phyloP scores from a whole-genome alignment of 768 basidiomycete genomes.

The Collybia sordida region DNA sequence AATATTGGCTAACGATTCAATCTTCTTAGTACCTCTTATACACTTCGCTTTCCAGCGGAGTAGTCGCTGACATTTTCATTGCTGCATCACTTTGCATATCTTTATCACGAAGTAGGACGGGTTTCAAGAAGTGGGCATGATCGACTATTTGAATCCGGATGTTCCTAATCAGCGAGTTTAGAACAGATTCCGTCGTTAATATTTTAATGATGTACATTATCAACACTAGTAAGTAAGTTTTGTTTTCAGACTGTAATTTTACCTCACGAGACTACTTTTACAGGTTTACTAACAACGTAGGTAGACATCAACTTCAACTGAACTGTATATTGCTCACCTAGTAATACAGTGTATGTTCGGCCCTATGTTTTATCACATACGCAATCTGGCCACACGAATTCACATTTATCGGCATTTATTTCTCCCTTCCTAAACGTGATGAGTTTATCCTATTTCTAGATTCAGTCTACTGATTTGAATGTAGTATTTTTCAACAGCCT shows the following conservation, averaged over 20 bases:
- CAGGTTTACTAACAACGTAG: conserved; percentile 14
- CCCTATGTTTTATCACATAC: conserved; percentile 12
- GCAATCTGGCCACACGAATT: conserved; percentile 15
- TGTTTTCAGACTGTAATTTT: neutral
- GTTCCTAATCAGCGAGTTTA: neutral
- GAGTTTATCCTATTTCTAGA: neutral
- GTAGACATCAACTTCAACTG: neutral
- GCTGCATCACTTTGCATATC: conserved; percentile 9
- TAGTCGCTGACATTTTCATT: conserved; percentile 10
- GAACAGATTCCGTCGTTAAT: conserved; percentile 7
- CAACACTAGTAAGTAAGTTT: conserved; percentile 6
- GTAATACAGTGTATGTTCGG: conserved; percentile 2
- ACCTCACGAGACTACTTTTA: neutral
- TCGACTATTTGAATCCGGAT: neutral
- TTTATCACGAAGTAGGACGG: conserved; percentile 2
- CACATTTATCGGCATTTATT: conserved; percentile 16
- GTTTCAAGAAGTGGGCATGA: conserved; percentile 6
- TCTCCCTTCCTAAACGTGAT: conserved; percentile 14
- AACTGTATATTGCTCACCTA: neutral
- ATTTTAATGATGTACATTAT: conserved; percentile 10
- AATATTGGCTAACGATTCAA: neutral
- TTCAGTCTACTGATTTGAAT: neutral
- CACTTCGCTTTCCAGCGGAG: conserved; percentile 8
- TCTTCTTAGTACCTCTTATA: conserved; percentile 12
- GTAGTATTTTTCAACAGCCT: conserved; percentile 18